Conservation (phyloP, 1,284 basidiomycete genomes). For the Omphalotus olearius region DNA sequence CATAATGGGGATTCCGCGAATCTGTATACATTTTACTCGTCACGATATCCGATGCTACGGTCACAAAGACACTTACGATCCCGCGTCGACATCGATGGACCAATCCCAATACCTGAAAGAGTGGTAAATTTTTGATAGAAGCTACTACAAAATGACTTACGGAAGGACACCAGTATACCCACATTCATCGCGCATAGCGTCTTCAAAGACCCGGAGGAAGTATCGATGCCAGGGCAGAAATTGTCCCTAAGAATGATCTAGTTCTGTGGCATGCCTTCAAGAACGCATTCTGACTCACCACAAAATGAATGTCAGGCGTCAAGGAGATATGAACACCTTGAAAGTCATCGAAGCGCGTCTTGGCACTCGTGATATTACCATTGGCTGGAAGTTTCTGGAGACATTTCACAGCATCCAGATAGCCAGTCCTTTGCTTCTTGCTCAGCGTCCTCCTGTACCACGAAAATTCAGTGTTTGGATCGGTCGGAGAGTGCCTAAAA, state of each 20-base stretch:
- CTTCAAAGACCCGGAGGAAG: slow-evolving; percentile 27
- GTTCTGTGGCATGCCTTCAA: too few species aligned
- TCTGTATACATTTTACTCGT: too few species aligned
- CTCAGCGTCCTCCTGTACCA: slow-evolving; percentile 16
- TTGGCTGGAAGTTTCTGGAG: slow-evolving; percentile 21
- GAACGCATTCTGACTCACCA: slow-evolving; percentile 19
- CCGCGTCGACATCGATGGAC: slow-evolving; percentile 28
- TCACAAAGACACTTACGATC: slow-evolving; percentile 14
- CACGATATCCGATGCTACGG: too few species aligned
- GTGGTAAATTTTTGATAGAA: too few species aligned
- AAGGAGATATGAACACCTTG: slow-evolving; percentile 24
- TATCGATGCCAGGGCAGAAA: slow-evolving; percentile 38
- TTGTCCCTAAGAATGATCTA: slow-evolving; percentile 28
- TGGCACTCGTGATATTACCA: slow-evolving; percentile 16
- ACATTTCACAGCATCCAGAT: slow-evolving; percentile 28
- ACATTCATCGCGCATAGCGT: slow-evolving; percentile 30
- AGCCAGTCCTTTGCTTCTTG: slow-evolving; percentile 22
- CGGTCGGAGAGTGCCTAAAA: background rate
- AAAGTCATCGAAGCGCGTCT: slow-evolving; percentile 28
- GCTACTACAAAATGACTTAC: slow-evolving; percentile 21
- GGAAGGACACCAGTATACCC: slow-evolving; percentile 31
- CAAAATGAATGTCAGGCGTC: slow-evolving; percentile 24
- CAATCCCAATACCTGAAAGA: slow-evolving; percentile 36
- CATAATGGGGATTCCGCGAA: slow-evolving; percentile 27
- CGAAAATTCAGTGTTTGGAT: background rate